Base-by-base conservation (phyloP, 441 rosid species). In the Corymbia calophylla region DNA sequence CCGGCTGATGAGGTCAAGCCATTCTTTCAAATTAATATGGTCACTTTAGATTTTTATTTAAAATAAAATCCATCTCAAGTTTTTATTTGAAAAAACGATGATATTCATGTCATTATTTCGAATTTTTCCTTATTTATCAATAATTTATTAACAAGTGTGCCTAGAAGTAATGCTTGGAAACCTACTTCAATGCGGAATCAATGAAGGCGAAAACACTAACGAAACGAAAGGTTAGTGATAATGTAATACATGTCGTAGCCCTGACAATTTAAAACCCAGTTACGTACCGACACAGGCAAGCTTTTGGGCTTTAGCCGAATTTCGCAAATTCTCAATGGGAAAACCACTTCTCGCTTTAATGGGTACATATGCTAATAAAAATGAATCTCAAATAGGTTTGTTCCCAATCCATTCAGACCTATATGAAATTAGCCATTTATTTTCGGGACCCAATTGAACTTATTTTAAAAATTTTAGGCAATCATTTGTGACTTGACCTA, bases 401-500 rank as follows among this genome's bases (percentile, higher is more conserved):
- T 70, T 70, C 15, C 0, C 48, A 19, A 35, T 9, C 27, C 81
- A 70, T 35, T 15, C 19, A 35, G 81, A 70, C 1, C 81, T 14
- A 19, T 35, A 35, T 19, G 81, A 0, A 70, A 47, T 39, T 70
- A 39, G 44, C 81, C 25, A 5, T 32, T 21, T 68, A 68, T 18
- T 68, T 68, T 27, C 17, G 5, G 12, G 19, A 66, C 19, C 47
- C 39, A 18, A 18, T 70, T 21, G 14, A 19, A 35, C 25, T 47
- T 19, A 39, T 35, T 70, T 70, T 18, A 5, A 5, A 70, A 35
- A 35, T 32, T 70, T 70, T 35, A 70, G 81, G 6, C 48, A 70
- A 35, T 14, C 1, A 35, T 70, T 3, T 0, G 0, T 35, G 48
- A 70, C 27, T 3, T 16, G 39, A 13, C 21, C 21, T 5, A 0